These are phyloP conservation scores for Ogataea dorogensis DNA, from an alignment of 805 yeast species.

Conservation along the genomic window DNA sequence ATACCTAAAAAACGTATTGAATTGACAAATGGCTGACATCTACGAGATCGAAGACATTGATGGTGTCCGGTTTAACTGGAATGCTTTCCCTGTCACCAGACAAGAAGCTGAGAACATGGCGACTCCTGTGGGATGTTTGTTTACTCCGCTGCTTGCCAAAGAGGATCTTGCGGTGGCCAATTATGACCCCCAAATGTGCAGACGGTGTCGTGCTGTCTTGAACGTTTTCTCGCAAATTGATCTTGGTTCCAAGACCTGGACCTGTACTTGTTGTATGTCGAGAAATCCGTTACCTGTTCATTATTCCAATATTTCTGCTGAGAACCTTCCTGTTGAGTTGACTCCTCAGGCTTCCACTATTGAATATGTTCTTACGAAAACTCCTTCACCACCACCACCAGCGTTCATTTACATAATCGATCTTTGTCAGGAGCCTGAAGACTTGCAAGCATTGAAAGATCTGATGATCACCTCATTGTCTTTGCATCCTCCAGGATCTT, in stretches of 20 bases:
- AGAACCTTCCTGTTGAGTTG: slow-evolving; percentile 79
- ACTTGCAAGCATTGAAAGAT: slow-evolving; percentile 78
- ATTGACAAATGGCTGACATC: slow-evolving; percentile 42
- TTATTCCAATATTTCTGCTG: slow-evolving; percentile 72
- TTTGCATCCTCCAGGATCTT: slow-evolving; percentile 83
- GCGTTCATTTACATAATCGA: slow-evolving; percentile 84
- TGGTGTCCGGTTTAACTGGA: slow-evolving; percentile 77
- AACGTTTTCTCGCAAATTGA: slow-evolving; percentile 87
- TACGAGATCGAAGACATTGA: slow-evolving; percentile 60
- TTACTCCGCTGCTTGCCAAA: slow-evolving; percentile 86
- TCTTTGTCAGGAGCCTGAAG: slow-evolving; percentile 86
- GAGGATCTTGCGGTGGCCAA: slow-evolving; percentile 74
- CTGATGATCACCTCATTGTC: slow-evolving; percentile 72
- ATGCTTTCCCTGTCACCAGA: slow-evolving; percentile 84
- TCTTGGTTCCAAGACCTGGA: slow-evolving; percentile 73
- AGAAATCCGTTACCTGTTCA: slow-evolving; percentile 82
- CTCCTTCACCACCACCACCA: slow-evolving; percentile 69
- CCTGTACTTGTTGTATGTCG: slow-evolving; percentile 76
- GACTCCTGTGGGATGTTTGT: slow-evolving; percentile 90
- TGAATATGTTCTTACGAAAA: slow-evolving; percentile 76
- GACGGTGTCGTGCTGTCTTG: slow-evolving; percentile 79
- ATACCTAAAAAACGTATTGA: not conserved
- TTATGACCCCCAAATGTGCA: slow-evolving; percentile 84
- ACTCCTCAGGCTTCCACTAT: slow-evolving; percentile 67
- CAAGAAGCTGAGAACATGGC: slow-evolving; percentile 88